Base-by-base conservation (phyloP, 2,329 filamentous ascomycete genomes). In the Endoconidiophora polonica region DNA sequence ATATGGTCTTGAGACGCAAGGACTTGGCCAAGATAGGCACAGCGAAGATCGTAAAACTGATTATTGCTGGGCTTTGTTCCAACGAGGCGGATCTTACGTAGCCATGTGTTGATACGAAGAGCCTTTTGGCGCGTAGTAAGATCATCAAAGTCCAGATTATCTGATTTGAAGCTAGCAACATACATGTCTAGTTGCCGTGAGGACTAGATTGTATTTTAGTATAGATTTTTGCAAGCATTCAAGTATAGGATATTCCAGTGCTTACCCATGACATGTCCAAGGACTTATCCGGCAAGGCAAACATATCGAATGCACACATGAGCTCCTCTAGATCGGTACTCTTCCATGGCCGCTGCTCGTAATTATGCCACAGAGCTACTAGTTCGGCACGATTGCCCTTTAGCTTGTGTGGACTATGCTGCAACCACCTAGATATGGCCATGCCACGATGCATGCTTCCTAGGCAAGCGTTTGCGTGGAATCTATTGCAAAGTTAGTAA, bases 231-330 rank as follows among this genome's bases (percentile, higher is more conserved):
- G 18, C 20, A 16, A 3, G 12, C 12, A 10, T 4, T 16, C 3
- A 6, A 10, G 2, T 36, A n/a, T 26, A 14, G 16, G 29, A 26
- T 39, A 18, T n/a, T 29, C 59, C 20, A 18, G 16, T 44, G 12
- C 73, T 52, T 65, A 82, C 81, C 66, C 86, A 78, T 51, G 83
- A 73, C 47, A 90, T 65, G 59, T 93, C 86, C n/a, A 81, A 79
- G 26, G 72, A 70, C 16, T 77, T 73, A 49, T 82, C 81, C 56
- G 82, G 77, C 24, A 90, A 68, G 43, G 94, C 77, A 63, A 96
- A 96, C 64, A 96, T 74, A 63, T 96, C 91, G 62, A 93, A 94
- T 12, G 82, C 83, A 18, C 80, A 83, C 14, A 96, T 67, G 1
- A 82, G 82, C 52, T 75, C 73, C 61, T 94, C 88, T 18, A 94